phyloP scores from a whole-genome alignment of 2,329 filamentous ascomycete genomes.

The Colletotrichum tofieldiae region DNA sequence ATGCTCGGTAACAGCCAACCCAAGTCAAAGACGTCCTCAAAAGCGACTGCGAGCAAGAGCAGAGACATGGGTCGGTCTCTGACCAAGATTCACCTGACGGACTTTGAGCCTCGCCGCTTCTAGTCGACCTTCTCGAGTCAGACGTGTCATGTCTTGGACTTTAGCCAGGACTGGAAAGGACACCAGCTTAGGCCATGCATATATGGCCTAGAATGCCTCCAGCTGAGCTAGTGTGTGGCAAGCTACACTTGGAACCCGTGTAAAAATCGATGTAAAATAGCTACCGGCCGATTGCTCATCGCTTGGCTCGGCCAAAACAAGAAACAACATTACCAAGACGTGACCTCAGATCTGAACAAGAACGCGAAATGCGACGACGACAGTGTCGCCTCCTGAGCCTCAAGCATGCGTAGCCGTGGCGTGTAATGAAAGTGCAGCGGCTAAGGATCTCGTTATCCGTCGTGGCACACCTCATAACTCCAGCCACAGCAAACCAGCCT shows the following conservation, averaged over 20 bases:
- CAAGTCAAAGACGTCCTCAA: background rate
- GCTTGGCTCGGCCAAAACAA: conserved; percentile 16
- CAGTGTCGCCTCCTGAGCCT: conserved; percentile 1
- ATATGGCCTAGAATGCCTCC: conserved; percentile 1
- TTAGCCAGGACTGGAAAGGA: background rate
- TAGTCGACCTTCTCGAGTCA: conserved; percentile 5
- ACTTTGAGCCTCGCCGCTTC: background rate
- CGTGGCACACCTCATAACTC: conserved; percentile 31
- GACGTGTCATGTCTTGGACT: conserved; percentile 1
- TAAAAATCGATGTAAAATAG: conserved; percentile 28
- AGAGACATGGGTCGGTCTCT: background rate
- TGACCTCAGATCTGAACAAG: background rate
- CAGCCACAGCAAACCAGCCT: conserved; percentile 35
- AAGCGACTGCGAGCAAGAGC: background rate
- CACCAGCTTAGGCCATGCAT: conserved; percentile 14
- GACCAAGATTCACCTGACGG: background rate
- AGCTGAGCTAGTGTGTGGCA: conserved; percentile 5
- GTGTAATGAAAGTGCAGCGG: conserved; percentile 4
- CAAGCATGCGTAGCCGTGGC: conserved; percentile 7
- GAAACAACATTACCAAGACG: conserved; percentile 15
- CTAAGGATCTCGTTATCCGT: background rate
- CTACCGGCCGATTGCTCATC: conserved; percentile 7
- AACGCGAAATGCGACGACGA: conserved; percentile 12
- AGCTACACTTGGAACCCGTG: conserved; percentile 15
- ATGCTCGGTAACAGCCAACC: background rate